phyloP scores from a whole-genome alignment of 257 asterid genomes.

The Salvia splendens region DNA sequence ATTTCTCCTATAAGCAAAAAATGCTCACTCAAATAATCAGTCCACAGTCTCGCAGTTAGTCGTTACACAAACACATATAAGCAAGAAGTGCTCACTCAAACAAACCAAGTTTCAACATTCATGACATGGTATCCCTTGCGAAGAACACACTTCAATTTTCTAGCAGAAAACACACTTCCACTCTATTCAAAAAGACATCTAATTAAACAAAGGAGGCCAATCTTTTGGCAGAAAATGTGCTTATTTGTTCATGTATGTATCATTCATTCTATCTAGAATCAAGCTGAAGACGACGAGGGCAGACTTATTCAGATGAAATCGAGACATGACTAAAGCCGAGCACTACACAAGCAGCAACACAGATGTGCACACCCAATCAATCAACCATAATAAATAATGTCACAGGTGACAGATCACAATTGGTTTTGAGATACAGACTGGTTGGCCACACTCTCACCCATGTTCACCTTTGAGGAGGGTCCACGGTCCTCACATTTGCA shows the following conservation, averaged over 20 bases:
- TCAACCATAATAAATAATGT: slow-evolving; percentile 32
- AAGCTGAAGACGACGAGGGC: slow-evolving; percentile 38
- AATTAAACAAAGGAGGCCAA: slow-evolving; percentile 29
- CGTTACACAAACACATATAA: not conserved
- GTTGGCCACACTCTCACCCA: slow-evolving; percentile 30
- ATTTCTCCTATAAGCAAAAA: not conserved
- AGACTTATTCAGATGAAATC: slow-evolving; percentile 36
- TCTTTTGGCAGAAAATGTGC: slow-evolving; percentile 33
- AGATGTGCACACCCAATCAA: slow-evolving; percentile 34
- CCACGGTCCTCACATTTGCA: slow-evolving; percentile 87
- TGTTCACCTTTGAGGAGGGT: slow-evolving; percentile 77
- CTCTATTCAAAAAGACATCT: slow-evolving; percentile 27
- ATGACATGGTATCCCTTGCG: slow-evolving; percentile 12
- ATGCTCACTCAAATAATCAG: not conserved
- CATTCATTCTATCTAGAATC: slow-evolving; percentile 34
- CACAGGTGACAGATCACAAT: slow-evolving; percentile 32
- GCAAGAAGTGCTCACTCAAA: slow-evolving; percentile 12
- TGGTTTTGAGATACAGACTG: slow-evolving; percentile 29
- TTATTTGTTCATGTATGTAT: slow-evolving; percentile 37
- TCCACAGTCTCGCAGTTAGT: not conserved
- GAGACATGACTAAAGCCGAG: slow-evolving; percentile 36
- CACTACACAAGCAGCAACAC: slow-evolving; percentile 44
- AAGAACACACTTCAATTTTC: slow-evolving; percentile 6
- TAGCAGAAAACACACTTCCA: slow-evolving; percentile 32
- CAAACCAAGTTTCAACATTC: slow-evolving; percentile 14